Evolutionary conservation across 768 basidiomycete genomes (phyloP).

Genomic region (Podaxis sp.): DNA sequence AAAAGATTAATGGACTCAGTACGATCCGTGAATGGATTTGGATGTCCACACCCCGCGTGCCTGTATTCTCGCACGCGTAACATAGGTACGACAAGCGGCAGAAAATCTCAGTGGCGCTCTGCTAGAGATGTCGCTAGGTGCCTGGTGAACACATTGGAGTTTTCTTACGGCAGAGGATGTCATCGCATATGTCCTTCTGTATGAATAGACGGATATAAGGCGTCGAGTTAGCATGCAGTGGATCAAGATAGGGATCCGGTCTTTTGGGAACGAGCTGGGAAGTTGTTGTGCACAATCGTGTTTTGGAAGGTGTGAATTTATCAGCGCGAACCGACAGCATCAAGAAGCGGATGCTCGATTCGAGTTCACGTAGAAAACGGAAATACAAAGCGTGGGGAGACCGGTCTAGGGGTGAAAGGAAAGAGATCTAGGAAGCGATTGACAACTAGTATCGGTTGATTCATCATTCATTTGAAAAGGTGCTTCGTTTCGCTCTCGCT

Average conservation of each 20-base stretch:
- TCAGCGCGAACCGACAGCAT: not conserved
- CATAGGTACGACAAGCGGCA: not conserved
- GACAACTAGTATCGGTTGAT: not conserved
- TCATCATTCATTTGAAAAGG: not conserved
- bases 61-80: too few species aligned
- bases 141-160: constrained; percentile 13
- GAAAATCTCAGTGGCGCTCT: constrained; percentile 15
- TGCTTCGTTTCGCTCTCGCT: not conserved
- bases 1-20: not conserved
- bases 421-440: not conserved
- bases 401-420: not conserved
- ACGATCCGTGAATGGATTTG: not conserved
- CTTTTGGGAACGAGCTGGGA: not conserved
- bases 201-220: constrained; percentile 17
- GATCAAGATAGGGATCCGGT: not conserved
- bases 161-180: constrained; percentile 17
- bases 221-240: not conserved
- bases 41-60: not conserved
- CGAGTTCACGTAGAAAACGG: not conserved
- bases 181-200: constrained; percentile 2
- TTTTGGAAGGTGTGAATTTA: not conserved
- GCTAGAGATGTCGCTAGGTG: constrained; percentile 6
- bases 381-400: not conserved
- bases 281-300: not conserved
- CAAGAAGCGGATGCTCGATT: not conserved